Percentiles rank a stretch among this genome's conserved stretches.
phyloP scores from a whole-genome alignment of 2,329 filamentous ascomycete genomes.

The Aureobasidium sp. region DNA sequence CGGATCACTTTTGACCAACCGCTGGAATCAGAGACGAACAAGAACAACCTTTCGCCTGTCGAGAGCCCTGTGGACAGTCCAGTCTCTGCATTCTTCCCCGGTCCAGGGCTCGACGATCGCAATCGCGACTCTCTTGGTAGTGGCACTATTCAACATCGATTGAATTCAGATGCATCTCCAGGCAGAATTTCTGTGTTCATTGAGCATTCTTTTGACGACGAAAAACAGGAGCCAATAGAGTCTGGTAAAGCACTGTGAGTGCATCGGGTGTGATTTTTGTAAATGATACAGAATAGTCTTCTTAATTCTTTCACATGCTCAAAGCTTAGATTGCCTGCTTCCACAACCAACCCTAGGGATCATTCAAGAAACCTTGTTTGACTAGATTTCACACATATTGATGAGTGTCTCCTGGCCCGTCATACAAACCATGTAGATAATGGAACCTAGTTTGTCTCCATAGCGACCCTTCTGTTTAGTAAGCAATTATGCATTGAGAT shows the following conservation, averaged over 20 bases:
- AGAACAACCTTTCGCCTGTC: slow-evolving; percentile 4
- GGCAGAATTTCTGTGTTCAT: neutral
- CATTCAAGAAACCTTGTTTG: too few relatives aligned
- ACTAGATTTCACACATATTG: too few relatives aligned
- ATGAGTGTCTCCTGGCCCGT: too few relatives aligned
- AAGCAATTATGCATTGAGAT: too few relatives aligned
- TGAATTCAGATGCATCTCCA: neutral
- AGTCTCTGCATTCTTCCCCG: neutral
- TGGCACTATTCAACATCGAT: neutral
- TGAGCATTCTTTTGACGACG: neutral
- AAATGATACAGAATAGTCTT: neutral
- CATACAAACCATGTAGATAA: too few relatives aligned
- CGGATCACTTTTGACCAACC: slow-evolving; percentile 10
- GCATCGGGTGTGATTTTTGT: neutral
- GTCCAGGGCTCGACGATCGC: neutral
- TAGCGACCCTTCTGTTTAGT: too few relatives aligned
- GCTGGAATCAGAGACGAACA: neutral
- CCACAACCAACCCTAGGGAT: too few relatives aligned
- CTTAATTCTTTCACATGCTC: too few relatives aligned
- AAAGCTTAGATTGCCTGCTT: too few relatives aligned
- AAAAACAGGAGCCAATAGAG: neutral
- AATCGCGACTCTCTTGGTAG: slow-evolving; percentile 1
- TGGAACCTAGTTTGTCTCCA: too few relatives aligned
- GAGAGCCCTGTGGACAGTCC: neutral
- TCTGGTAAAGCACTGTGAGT: neutral